Percentiles rank a stretch among this genome's conserved stretches.
Evolutionary conservation across 164 flowering plant species (phyloP).

Genomic region (Chimonanthus salicifolius): DNA sequence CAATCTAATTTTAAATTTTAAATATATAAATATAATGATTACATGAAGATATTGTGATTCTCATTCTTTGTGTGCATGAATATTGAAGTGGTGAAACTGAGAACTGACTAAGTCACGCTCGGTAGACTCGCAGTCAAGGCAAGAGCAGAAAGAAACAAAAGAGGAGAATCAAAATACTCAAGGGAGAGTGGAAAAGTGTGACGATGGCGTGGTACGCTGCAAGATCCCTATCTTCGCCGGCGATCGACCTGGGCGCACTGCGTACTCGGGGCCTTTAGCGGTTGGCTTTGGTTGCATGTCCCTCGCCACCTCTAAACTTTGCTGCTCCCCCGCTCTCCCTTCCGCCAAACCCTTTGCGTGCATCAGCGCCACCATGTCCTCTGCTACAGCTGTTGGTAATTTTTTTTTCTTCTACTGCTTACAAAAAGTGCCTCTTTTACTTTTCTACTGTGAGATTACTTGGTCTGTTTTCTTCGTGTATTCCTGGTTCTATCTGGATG

Average conservation of each 20-base stretch:
- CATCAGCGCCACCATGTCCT: conserved; percentile 26
- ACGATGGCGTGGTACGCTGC: conserved; percentile 49
- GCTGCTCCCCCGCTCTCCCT: conserved; percentile 27
- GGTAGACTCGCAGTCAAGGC: too few relatives aligned
- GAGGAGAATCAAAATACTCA: too few relatives aligned
- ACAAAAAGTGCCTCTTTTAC: neutral
- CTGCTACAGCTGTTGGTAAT: conserved; percentile 5
- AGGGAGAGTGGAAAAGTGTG: too few relatives aligned
- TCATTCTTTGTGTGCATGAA: too few relatives aligned
- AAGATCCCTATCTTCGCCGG: conserved; percentile 34
- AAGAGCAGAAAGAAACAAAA: too few relatives aligned
- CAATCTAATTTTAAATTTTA: too few relatives aligned
- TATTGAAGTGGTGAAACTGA: too few relatives aligned
- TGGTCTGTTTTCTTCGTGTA: neutral
- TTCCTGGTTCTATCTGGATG: neutral
- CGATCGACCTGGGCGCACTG: conserved; percentile 35
- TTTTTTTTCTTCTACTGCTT: neutral
- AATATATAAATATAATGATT: too few relatives aligned
- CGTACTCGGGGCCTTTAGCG: conserved; percentile 38
- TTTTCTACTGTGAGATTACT: neutral
- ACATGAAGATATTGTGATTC: too few relatives aligned
- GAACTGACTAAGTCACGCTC: too few relatives aligned
- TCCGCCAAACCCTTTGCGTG: conserved; percentile 39
- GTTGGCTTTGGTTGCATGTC: conserved; percentile 49
- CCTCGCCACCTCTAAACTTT: conserved; percentile 31